These are phyloP conservation scores for Pythium phragmiticola DNA, from an alignment of 352 stramenopile species.

Conservation along the genomic window DNA sequence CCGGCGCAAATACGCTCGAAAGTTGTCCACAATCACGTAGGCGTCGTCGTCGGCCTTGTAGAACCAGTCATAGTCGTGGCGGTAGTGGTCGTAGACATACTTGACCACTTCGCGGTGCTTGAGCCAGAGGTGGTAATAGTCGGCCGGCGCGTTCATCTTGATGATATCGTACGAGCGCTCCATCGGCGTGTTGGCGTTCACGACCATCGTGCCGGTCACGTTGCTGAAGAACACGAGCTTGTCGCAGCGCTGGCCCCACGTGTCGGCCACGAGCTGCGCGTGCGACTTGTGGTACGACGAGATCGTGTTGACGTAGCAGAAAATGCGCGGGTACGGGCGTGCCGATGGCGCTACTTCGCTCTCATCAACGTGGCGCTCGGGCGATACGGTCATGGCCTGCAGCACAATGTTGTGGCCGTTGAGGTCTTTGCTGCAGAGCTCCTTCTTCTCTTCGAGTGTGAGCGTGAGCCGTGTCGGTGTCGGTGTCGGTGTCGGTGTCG, in stretches of 20 bases:
- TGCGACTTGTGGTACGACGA: conserved; percentile 60
- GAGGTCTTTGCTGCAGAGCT: conserved; percentile 27
- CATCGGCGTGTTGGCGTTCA: conserved; percentile 23
- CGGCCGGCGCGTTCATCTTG: conserved; percentile 39
- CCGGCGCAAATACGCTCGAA: conserved; percentile 53
- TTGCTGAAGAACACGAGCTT: conserved; percentile 87
- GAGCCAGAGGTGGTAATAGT: conserved; percentile 83
- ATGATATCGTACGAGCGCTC: conserved; percentile 51
- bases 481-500: too few species aligned
- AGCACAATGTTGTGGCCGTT: conserved; percentile 41
- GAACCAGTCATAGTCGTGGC: conserved; percentile 85
- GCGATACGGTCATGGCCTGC: conserved; percentile 41
- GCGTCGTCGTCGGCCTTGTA: conserved; percentile 87
- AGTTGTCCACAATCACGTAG: conserved; percentile 80
- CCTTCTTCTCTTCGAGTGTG: conserved; percentile 26
- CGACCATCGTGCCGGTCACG: conserved; percentile 44
- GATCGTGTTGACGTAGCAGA: conserved; percentile 83
- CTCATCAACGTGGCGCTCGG: conserved; percentile 13
- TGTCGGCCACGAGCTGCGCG: conserved; percentile 68
- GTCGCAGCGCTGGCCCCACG: conserved; percentile 79
- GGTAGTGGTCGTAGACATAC: conserved; percentile 72
- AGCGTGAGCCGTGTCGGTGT: background rate
- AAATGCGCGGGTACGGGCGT: conserved; percentile 44
- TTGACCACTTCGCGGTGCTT: conserved; percentile 75
- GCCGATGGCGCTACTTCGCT: background rate